Evolutionary conservation across 495 filamentous ascomycete species (phyloP).

Genomic region (Penicillium lividum): DNA sequence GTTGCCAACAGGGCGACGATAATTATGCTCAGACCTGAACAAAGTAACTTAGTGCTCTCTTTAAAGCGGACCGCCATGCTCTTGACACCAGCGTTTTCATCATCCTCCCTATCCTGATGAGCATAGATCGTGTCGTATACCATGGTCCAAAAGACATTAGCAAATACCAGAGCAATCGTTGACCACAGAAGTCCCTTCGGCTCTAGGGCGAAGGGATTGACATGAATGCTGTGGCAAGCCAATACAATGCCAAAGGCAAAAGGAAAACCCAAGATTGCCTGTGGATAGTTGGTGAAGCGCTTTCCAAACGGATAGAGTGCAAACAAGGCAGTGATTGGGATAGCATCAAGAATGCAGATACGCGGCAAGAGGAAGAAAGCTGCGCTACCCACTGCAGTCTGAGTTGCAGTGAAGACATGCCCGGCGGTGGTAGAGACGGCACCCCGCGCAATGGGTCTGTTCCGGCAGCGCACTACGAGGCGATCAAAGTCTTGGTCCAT

Average conservation of each 20-base stretch:
- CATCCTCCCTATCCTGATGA: background rate
- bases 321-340: background rate
- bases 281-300: background rate
- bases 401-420: background rate
- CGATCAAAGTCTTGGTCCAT: background rate
- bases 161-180: background rate
- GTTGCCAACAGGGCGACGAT: background rate
- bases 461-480: background rate
- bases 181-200: background rate
- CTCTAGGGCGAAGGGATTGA: background rate
- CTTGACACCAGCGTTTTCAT: background rate
- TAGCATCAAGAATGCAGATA: background rate
- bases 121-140: background rate
- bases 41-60: background rate
- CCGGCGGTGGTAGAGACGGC: background rate
- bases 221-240: background rate
- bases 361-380: background rate
- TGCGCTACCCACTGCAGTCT: background rate
- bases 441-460: background rate
- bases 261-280: background rate
- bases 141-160: background rate
- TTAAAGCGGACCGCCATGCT: background rate
- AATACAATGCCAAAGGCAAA: background rate
- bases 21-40: background rate
- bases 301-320: background rate